Evolutionary conservation across 495 filamentous ascomycete genomes (phyloP).

Genomic region (Tirmania nivea): DNA sequence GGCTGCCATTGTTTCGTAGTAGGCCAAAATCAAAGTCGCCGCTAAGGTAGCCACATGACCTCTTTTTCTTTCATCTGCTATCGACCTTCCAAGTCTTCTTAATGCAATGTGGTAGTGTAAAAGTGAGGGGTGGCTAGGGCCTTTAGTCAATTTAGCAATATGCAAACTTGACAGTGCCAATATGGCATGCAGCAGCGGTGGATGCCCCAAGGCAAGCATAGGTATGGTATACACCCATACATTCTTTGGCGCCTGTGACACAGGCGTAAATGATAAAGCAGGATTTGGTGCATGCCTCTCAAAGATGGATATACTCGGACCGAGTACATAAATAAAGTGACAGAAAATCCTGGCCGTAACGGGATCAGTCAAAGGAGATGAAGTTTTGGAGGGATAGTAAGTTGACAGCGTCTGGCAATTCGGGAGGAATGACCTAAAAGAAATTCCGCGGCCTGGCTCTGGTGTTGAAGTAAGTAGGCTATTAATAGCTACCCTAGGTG

Average conservation of each 20-base stretch:
- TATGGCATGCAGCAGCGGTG: conserved; percentile 73
- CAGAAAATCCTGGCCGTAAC: conserved; percentile 72
- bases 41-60: conserved; percentile 63
- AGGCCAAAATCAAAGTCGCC: conserved; percentile 69
- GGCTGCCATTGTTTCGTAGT: conserved; percentile 84
- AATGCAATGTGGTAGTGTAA: conserved; percentile 84
- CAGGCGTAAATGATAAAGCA: conserved; percentile 16
- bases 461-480: conserved; percentile 1
- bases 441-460: conserved; percentile 15
- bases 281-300: conserved; percentile 68
- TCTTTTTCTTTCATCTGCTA: conserved; percentile 48
- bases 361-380: conserved; percentile 62
- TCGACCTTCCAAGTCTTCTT: conserved; percentile 49
- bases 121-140: conserved; percentile 51
- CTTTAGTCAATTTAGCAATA: conserved; percentile 58
- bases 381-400: conserved; percentile 51
- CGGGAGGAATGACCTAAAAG: conserved; percentile 44
- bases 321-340: conserved; percentile 82
- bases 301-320: conserved; percentile 66
- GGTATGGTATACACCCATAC: conserved; percentile 48
- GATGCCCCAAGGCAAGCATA: conserved; percentile 61
- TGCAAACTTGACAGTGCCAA: conserved; percentile 74
- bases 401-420: conserved; percentile 50
- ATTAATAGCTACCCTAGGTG: conserved; percentile 4
- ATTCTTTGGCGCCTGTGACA: conserved; percentile 17